Evolutionary conservation across 2,329 filamentous ascomycete species (phyloP).

Genomic region (Trichoderma atrobrunneum): DNA sequence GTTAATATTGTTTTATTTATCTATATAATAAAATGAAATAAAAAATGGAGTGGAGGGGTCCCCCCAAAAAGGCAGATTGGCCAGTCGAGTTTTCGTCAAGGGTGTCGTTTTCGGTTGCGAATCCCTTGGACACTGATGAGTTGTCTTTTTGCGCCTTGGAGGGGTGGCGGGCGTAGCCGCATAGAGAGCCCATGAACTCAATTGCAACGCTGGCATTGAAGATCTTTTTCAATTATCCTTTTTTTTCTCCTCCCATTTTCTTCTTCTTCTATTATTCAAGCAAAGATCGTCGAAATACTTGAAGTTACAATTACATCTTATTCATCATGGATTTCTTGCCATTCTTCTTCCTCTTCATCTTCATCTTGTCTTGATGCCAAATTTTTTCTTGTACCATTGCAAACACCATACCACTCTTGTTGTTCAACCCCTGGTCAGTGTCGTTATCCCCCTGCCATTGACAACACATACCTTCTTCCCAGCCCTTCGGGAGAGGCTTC

Average conservation of each 20-base stretch:
- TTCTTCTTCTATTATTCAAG: not conserved
- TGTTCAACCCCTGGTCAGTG: not conserved
- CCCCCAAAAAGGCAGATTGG: not conserved
- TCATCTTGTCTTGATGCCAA: not conserved
- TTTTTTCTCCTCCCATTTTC: not conserved
- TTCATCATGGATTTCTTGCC: not conserved
- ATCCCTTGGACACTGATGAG: not conserved
- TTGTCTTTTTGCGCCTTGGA: not conserved
- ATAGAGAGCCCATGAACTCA: not conserved
- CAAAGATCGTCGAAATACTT: not conserved
- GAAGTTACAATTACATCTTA: not conserved
- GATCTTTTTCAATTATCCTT: not conserved
- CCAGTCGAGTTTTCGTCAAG: not conserved
- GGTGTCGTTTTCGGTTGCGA: not conserved
- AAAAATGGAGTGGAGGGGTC: not conserved
- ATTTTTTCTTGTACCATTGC: not conserved
- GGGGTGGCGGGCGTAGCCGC: not conserved
- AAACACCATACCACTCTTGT: not conserved
- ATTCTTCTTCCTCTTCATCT: not conserved
- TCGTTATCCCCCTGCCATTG: conserved; percentile 6
- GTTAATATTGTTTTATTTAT: not conserved
- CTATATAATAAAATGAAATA: not conserved
- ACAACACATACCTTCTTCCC: conserved; percentile 18
- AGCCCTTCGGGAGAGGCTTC: conserved; percentile 19
- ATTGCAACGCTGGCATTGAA: conserved; percentile 13